Evolutionary conservation across 108 stramenopile genomes (phyloP).

Genomic region (Nitzschia sp.): DNA sequence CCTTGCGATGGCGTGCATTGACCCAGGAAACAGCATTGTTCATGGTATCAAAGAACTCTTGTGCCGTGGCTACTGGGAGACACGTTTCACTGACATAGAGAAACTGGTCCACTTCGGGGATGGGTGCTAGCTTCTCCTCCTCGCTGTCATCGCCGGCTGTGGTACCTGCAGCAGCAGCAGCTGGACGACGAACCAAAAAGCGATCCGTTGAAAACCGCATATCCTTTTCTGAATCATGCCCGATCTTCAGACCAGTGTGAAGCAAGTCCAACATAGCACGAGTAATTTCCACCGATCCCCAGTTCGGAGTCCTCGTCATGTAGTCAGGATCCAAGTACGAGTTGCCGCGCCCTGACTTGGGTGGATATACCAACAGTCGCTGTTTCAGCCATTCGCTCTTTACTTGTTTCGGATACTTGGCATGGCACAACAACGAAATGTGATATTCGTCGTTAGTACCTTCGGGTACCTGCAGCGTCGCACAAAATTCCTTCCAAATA

Average conservation of each 20-base stretch:
- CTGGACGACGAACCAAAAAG: slow-evolving; percentile 27
- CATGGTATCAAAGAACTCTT: slow-evolving; percentile 39
- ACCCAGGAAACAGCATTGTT: slow-evolving; percentile 58
- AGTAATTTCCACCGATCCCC: slow-evolving; percentile 93
- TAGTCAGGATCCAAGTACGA: slow-evolving; percentile 50
- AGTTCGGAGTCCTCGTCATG: slow-evolving; percentile 68
- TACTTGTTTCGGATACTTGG: slow-evolving; percentile 81
- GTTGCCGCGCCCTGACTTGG: slow-evolving; percentile 36
- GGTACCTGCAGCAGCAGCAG: neutral
- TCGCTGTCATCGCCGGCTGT: neutral
- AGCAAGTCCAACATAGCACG: slow-evolving; percentile 88
- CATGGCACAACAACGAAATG: slow-evolving; percentile 76
- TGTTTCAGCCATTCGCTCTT: slow-evolving; percentile 63
- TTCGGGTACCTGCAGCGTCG: slow-evolving; percentile 3
- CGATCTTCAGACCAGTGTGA: slow-evolving; percentile 65
- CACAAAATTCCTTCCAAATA: slow-evolving; percentile 79
- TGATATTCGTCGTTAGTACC: slow-evolving; percentile 22
- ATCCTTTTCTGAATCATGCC: slow-evolving; percentile 44
- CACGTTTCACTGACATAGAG: slow-evolving; percentile 87
- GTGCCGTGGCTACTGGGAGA: slow-evolving; percentile 70
- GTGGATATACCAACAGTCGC: slow-evolving; percentile 62
- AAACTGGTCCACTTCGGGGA: slow-evolving; percentile 79
- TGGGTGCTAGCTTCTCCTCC: neutral
- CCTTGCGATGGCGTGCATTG: slow-evolving; percentile 60
- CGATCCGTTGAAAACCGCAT: slow-evolving; percentile 38